These are phyloP conservation scores for Flueggea neowawraea DNA, from an alignment of 441 rosid species.

Conservation along the genomic window DNA sequence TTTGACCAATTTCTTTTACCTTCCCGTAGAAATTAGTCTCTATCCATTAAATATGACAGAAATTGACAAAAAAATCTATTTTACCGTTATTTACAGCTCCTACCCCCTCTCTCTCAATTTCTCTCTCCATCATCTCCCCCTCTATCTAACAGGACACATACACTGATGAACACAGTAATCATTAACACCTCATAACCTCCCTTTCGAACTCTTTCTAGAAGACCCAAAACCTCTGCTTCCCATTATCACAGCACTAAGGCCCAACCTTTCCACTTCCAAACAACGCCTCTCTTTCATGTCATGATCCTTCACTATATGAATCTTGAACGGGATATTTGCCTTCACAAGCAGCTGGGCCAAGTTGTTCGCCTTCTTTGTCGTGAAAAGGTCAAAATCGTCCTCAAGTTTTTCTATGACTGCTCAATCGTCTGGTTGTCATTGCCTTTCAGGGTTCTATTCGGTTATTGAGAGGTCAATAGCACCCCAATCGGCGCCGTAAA, in stretches of 20 bases:
- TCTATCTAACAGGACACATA: constrained; percentile 73
- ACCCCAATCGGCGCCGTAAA: constrained; percentile 90
- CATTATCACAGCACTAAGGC: constrained; percentile 80
- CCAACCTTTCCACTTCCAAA: constrained; percentile 86
- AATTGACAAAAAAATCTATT: too few relatives aligned
- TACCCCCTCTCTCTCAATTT: too few relatives aligned
- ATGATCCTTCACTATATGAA: constrained; percentile 87
- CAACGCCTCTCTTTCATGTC: constrained; percentile 93
- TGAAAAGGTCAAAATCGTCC: constrained; percentile 67
- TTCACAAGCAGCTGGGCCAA: constrained; percentile 71
- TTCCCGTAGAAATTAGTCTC: too few relatives aligned
- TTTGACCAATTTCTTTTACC: too few relatives aligned
- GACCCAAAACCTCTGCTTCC: constrained; percentile 92
- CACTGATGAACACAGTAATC: constrained; percentile 91
- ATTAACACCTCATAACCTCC: constrained; percentile 77
- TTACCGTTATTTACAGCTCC: too few relatives aligned
- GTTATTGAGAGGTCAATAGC: constrained; percentile 41
- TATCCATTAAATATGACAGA: too few relatives aligned
- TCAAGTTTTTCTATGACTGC: constrained; percentile 52
- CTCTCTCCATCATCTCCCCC: constrained; percentile 9
- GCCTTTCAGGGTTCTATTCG: too few relatives aligned
- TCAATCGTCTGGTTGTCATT: constrained; percentile 26
- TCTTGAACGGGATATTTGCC: constrained; percentile 72
- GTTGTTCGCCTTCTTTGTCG: constrained; percentile 52
- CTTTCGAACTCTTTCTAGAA: too few relatives aligned